These are phyloP conservation scores for Cicer chorassanicum DNA, from an alignment of 306 rosid species.

Conservation along the genomic window DNA sequence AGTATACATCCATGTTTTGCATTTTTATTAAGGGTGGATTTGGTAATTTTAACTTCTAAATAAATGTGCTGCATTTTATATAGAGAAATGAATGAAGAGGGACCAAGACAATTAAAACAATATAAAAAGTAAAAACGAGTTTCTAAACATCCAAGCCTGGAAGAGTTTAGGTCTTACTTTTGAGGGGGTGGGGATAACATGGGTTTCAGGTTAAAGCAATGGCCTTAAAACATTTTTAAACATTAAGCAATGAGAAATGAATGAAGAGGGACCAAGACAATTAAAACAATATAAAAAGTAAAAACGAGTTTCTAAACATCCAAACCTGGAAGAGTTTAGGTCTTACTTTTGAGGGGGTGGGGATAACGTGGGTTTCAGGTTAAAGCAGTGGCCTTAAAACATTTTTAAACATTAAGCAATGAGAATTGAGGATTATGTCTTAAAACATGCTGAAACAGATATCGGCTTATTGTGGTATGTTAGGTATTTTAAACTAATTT, in stretches of 20 bases:
- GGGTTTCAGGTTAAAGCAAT: conserved; percentile 1
- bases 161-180: not conserved
- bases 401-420: not conserved
- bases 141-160: not conserved
- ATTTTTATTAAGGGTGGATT: conserved; percentile 13
- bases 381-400: not conserved
- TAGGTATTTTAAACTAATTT: not conserved
- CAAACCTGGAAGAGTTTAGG: not conserved
- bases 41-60: conserved; percentile 3
- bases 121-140: no score
- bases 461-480: not conserved
- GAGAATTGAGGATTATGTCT: conserved; percentile 1
- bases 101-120: not conserved
- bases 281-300: not conserved
- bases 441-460: not conserved
- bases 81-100: not conserved
- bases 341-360: not conserved
- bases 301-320: no score
- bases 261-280: not conserved
- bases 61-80: conserved; percentile 22
- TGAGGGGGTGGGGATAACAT: not conserved
- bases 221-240: not conserved
- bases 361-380: not conserved
- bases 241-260: not conserved
- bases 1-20: conserved; percentile 25